Conservation (phyloP, 2,329 filamentous ascomycete species). For the Xylaria sp. region DNA sequence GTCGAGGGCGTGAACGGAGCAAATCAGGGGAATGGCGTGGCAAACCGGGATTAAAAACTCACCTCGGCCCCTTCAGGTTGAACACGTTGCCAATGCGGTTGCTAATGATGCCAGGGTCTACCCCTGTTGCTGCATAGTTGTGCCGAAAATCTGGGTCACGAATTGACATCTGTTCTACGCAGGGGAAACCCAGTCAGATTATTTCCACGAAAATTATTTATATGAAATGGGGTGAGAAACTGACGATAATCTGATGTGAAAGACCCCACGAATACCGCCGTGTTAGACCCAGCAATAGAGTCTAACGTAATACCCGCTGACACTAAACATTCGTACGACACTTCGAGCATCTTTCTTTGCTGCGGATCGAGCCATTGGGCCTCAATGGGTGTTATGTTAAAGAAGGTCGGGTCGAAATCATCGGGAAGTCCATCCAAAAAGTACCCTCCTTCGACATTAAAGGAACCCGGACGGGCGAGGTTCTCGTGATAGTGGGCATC, state of each 20-base stretch:
- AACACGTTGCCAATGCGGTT: conserved; percentile 55
- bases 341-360: conserved; percentile 55
- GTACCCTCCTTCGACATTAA: conserved; percentile 43
- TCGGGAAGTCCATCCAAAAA: conserved; percentile 39
- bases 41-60: conserved; percentile 23
- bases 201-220: conserved; percentile 15
- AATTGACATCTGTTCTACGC: conserved; percentile 43
- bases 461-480: conserved; percentile 37
- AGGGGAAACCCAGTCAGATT: conserved; percentile 27
- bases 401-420: conserved; percentile 52
- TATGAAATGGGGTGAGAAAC: conserved; percentile 27
- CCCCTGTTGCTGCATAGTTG: conserved; percentile 49
- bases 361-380: conserved; percentile 57
- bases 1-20: conserved; percentile 4
- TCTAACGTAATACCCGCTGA: conserved; percentile 51
- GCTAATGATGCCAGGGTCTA: conserved; percentile 52
- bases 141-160: conserved; percentile 45
- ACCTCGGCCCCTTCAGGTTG: conserved; percentile 51
- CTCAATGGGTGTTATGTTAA: conserved; percentile 54
- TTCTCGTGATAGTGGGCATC: conserved; percentile 40
- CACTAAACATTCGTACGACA: conserved; percentile 57
- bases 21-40: conserved; percentile 9
- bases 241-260: conserved; percentile 45
- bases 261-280: conserved; percentile 45
- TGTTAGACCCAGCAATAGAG: conserved; percentile 44